A percentile compares a stretch with the other conserved stretches of the same genome.
These are phyloP conservation scores for Tuber indicum DNA, from an alignment of 495 filamentous ascomycete species.

Conservation along the genomic window DNA sequence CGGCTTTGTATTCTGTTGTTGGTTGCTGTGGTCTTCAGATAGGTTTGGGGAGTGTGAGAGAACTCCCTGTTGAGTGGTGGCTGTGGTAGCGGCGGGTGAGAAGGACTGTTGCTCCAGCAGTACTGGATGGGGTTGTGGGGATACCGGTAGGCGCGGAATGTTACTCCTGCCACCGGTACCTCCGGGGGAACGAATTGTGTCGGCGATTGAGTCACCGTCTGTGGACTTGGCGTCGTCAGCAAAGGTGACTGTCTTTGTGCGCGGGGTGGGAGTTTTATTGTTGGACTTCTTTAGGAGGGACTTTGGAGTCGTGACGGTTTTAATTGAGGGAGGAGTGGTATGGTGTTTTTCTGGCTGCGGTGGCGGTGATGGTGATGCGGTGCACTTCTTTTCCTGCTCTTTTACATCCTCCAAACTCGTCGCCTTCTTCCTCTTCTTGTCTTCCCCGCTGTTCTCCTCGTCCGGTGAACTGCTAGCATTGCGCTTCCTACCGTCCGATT, in stretches of 20 bases:
- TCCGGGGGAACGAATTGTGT: neutral
- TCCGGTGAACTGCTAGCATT: neutral
- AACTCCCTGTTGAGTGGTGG: conserved; percentile 15
- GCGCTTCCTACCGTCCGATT: neutral
- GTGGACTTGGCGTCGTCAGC: conserved; percentile 32
- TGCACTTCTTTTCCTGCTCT: conserved; percentile 6
- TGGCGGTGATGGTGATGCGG: neutral
- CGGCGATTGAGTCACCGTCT: conserved; percentile 30
- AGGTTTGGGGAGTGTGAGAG: conserved; percentile 20
- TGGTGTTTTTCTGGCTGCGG: neutral
- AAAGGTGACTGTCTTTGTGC: conserved; percentile 38
- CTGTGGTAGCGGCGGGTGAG: conserved; percentile 23
- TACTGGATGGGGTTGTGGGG: conserved; percentile 10
- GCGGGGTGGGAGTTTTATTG: conserved; percentile 11
- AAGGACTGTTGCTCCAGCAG: conserved; percentile 31
- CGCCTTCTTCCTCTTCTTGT: neutral
- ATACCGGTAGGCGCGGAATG: neutral
- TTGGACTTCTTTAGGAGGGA: conserved; percentile 7
- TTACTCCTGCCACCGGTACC: neutral
- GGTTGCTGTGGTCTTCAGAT: conserved; percentile 17
- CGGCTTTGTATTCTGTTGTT: conserved; percentile 6
- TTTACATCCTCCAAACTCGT: conserved; percentile 10
- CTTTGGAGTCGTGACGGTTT: conserved; percentile 9
- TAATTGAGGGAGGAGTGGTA: neutral
- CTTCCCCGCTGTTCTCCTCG: neutral